phyloP scores from a whole-genome alignment of 768 basidiomycete genomes.

The Jaapia argillacea region DNA sequence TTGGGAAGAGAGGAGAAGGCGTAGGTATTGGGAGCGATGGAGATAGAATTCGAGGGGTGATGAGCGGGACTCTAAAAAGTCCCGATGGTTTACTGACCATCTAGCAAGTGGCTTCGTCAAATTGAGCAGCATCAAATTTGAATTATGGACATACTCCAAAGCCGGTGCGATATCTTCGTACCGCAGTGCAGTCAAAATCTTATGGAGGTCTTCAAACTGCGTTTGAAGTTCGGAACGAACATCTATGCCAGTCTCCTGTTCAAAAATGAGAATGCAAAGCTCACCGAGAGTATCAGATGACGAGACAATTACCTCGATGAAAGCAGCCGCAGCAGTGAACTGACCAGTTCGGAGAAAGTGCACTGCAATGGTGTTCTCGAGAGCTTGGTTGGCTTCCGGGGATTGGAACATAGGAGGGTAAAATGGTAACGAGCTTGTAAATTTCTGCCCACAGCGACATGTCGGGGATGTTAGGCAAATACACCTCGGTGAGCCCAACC shows the following conservation, averaged over 20 bases:
- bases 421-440: constrained; percentile 48
- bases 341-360: constrained; percentile 79
- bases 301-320: constrained; percentile 46
- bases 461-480: not conserved
- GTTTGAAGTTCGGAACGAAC: constrained; percentile 38
- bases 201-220: constrained; percentile 62
- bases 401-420: constrained; percentile 63
- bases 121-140: not conserved
- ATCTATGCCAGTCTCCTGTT: constrained; percentile 57
- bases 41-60: constrained; percentile 86
- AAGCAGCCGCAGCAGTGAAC: constrained; percentile 66
- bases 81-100: constrained; percentile 64
- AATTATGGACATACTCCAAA: constrained; percentile 44
- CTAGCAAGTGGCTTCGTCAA: constrained; percentile 26
- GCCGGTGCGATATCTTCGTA: constrained; percentile 65
- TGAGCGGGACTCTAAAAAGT: constrained; percentile 55
- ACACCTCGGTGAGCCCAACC: not conserved
- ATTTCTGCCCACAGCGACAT: constrained; percentile 26
- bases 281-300: not conserved
- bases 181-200: constrained; percentile 58
- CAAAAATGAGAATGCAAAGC: constrained; percentile 4
- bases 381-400: constrained; percentile 41
- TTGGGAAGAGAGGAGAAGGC: constrained; percentile 55
- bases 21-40: constrained; percentile 85
- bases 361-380: constrained; percentile 61